phyloP scores from a whole-genome alignment of 177 flowering plant genomes.

The Vitis hybrid region DNA sequence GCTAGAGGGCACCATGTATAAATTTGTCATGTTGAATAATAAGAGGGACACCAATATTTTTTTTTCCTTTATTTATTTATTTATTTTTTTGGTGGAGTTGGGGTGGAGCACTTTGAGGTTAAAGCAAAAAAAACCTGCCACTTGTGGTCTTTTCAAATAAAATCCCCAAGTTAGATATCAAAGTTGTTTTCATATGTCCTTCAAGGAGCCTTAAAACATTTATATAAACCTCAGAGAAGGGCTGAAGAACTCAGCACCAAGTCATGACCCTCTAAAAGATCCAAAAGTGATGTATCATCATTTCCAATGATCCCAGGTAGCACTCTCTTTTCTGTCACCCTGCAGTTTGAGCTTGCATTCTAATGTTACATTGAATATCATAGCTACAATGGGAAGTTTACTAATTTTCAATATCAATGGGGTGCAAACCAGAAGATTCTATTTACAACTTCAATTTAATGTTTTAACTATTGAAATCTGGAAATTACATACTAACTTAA shows the following conservation, averaged over 20 bases:
- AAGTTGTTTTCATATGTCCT: neutral
- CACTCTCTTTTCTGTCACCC: neutral
- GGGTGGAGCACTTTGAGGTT: too few species aligned
- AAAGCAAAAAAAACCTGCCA: neutral
- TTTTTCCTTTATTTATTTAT: too few species aligned
- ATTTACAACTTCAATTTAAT: neutral
- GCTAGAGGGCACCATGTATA: too few species aligned
- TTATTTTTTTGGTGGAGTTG: too few species aligned
- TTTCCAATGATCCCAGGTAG: neutral
- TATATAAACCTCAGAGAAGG: neutral
- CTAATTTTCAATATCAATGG: neutral
- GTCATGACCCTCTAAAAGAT: neutral
- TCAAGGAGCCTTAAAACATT: neutral
- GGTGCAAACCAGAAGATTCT: constrained; percentile 5
- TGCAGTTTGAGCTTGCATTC: neutral
- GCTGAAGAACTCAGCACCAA: neutral
- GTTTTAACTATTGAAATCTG: neutral
- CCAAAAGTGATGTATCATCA: neutral
- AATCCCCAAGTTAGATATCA: neutral
- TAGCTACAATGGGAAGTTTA: neutral
- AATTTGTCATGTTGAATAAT: too few species aligned
- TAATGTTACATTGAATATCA: neutral
- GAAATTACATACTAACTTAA: neutral
- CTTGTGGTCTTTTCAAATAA: neutral
- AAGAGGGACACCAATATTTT: too few species aligned